These are phyloP conservation scores for Zasmidium cellare DNA, from an alignment of 2,329 filamentous ascomycete species.

Conservation along the genomic window DNA sequence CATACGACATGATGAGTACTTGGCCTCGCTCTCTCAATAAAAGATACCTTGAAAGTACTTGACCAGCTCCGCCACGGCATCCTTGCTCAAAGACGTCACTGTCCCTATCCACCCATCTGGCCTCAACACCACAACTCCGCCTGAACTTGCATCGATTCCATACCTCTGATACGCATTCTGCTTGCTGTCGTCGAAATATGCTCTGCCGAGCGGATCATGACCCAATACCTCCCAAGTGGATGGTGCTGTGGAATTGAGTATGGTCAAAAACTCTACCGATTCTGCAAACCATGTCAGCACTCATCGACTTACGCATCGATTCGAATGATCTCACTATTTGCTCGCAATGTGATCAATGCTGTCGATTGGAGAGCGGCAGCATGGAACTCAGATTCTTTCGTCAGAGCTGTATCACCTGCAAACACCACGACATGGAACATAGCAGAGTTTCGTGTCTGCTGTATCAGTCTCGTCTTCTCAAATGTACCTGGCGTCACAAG, in stretches of 20 bases:
- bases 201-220: conserved; percentile 25
- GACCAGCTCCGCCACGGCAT: conserved; percentile 8
- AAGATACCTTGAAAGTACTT: conserved; percentile 12
- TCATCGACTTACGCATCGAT: background rate
- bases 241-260: conserved; percentile 29
- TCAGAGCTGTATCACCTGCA: conserved; percentile 33
- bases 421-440: conserved; percentile 48
- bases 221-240: conserved; percentile 34
- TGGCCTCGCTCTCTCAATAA: background rate
- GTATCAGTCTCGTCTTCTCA: conserved; percentile 45
- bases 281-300: conserved; percentile 15
- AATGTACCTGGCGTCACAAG: conserved; percentile 49
- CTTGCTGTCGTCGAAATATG: conserved; percentile 16
- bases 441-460: conserved; percentile 45
- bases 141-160: conserved; percentile 7
- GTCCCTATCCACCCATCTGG: conserved; percentile 25
- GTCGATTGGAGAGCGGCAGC: background rate
- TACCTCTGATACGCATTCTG: conserved; percentile 18
- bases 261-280: conserved; percentile 30
- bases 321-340: conserved; percentile 9
- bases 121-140: conserved; percentile 17
- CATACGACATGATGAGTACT: background rate
- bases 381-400: conserved; percentile 10
- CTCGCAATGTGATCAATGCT: conserved; percentile 9
- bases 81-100: conserved; percentile 4